phyloP scores from a whole-genome alignment of 2,329 filamentous ascomycete species.

The Cadophora luteo-olivacea region DNA sequence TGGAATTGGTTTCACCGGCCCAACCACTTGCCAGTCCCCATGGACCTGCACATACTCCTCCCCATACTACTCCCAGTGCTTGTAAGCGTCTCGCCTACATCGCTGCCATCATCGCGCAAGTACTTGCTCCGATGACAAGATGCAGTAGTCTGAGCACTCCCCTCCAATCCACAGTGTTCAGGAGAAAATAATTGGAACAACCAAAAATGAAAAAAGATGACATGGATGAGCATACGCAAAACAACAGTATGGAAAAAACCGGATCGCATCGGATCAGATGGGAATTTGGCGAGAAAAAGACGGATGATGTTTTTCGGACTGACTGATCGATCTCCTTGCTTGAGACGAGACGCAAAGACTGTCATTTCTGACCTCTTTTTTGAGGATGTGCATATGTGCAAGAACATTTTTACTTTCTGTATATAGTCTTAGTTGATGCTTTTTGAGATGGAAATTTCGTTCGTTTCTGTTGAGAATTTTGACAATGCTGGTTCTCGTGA shows the following conservation, averaged over 20 bases:
- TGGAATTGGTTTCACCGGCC: slow-evolving; percentile 45
- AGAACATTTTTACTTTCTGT: slow-evolving; percentile 13
- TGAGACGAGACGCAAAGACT: slow-evolving; percentile 2
- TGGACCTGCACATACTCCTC: slow-evolving; percentile 39
- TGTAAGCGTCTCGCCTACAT: slow-evolving; percentile 35
- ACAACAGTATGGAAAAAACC: not conserved
- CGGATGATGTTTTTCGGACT: not conserved
- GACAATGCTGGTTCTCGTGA: no score
- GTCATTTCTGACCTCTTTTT: slow-evolving; percentile 12
- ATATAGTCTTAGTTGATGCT: slow-evolving; percentile 12
- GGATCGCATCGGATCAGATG: not conserved
- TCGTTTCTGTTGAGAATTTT: slow-evolving; percentile 6
- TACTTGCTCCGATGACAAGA: not conserved
- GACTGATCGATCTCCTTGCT: slow-evolving; percentile 1
- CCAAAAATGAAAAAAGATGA: slow-evolving; percentile 6
- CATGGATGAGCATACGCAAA: slow-evolving; percentile 8
- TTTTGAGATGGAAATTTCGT: slow-evolving; percentile 13
- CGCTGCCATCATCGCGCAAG: not conserved
- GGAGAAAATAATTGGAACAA: not conserved
- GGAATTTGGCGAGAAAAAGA: slow-evolving; percentile 12
- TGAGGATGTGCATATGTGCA: slow-evolving; percentile 9
- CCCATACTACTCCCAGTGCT: slow-evolving; percentile 48
- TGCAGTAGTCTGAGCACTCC: not conserved
- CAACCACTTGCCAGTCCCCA: slow-evolving; percentile 41
- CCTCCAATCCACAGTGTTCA: not conserved